Percentiles rank a stretch among this genome's conserved stretches.
phyloP scores from a whole-genome alignment of 352 stramenopile genomes.

The Phytophthora agathidicida region DNA sequence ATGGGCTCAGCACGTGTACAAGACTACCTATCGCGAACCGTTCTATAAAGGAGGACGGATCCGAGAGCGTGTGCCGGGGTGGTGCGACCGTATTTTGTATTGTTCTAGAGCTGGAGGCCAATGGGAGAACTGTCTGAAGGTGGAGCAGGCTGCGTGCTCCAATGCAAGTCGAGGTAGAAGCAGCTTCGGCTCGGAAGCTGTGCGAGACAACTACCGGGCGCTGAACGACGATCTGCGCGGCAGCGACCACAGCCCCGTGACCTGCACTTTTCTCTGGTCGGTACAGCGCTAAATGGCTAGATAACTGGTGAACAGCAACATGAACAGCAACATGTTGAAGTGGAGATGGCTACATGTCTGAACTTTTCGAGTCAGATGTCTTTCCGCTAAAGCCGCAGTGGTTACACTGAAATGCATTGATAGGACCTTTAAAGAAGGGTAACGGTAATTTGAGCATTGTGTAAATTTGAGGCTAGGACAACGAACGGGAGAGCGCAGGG shows the following conservation, averaged over 20 bases:
- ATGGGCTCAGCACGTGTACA: constrained; percentile 66
- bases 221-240: constrained; percentile 63
- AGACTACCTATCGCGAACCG: constrained; percentile 59
- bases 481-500: constrained; percentile 6
- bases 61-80: constrained; percentile 68
- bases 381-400: constrained; percentile 5
- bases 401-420: neutral
- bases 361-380: constrained; percentile 10
- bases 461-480: no score
- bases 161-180: constrained; percentile 15
- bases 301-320: neutral
- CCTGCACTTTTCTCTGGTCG: constrained; percentile 57
- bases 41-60: constrained; percentile 76
- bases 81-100: constrained; percentile 74
- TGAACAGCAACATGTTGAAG: constrained; percentile 3
- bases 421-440: neutral
- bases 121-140: constrained; percentile 22
- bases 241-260: constrained; percentile 73
- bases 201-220: constrained; percentile 65
- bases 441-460: neutral
- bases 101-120: constrained; percentile 32
- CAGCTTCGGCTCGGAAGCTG: constrained; percentile 15
- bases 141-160: constrained; percentile 48
- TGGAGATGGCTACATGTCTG: constrained; percentile 27
- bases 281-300: constrained; percentile 19